A percentile compares a stretch with the other conserved stretches of the same genome.
Evolutionary conservation across 1,284 basidiomycete species (phyloP).

Genomic region (Inonotus hispidus): DNA sequence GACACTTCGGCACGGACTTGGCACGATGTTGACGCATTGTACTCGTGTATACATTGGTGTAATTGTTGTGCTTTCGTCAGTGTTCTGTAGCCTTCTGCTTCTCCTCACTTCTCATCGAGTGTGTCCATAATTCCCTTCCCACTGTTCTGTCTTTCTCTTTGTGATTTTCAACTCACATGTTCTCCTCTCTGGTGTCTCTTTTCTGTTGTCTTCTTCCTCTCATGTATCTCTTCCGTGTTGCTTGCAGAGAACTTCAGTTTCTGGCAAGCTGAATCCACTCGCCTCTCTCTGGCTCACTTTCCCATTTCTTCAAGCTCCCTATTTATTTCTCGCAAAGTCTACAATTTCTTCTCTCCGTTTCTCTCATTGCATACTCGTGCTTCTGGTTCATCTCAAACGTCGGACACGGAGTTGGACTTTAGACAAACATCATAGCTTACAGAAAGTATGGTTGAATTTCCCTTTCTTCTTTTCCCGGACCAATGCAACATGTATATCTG

Average conservation of each 20-base stretch:
- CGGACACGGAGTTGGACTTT: no score
- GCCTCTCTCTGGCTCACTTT: no score
- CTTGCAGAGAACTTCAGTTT: no score
- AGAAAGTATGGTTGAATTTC: background rate
- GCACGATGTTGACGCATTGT: background rate
- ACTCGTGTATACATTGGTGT: background rate
- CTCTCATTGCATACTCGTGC: background rate
- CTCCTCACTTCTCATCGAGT: background rate
- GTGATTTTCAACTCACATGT: no score
- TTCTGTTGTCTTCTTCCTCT: no score
- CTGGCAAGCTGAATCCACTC: no score
- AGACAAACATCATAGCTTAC: background rate
- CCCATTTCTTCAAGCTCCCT: no score
- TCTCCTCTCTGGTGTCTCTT: no score
- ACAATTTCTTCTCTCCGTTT: no score
- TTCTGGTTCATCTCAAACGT: background rate
- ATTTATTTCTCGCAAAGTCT: no score
- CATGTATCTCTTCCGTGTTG: no score
- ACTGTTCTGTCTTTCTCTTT: background rate
- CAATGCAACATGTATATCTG: no score
- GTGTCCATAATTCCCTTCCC: background rate
- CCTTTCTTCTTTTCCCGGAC: background rate
- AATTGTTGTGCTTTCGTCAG: slow-evolving; percentile 2
- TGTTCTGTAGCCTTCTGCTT: background rate
- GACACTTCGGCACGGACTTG: background rate